Percentiles rank a stretch among this genome's conserved stretches.
Conservation (phyloP, 495 filamentous ascomycete genomes). For the Patellaria atrata region DNA sequence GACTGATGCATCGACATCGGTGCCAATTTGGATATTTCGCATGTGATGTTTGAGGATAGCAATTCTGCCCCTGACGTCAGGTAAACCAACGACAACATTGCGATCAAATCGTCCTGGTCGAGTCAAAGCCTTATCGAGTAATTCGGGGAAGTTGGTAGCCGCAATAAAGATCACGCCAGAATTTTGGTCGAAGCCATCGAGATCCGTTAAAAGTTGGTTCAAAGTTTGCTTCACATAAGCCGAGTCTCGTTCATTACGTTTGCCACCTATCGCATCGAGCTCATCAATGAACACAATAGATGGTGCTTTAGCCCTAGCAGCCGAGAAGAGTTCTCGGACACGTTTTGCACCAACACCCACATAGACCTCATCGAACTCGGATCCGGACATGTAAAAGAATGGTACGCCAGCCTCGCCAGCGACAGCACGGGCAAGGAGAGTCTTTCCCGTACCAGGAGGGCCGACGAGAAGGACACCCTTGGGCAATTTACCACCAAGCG, state of each 20-base stretch:
- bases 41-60: conserved; percentile 86
- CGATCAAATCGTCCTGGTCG: conserved; percentile 92
- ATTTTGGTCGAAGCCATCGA: conserved; percentile 91
- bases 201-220: conserved; percentile 94
- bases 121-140: conserved; percentile 87
- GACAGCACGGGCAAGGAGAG: conserved; percentile 88
- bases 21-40: conserved; percentile 62
- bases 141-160: conserved; percentile 89
- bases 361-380: conserved; percentile 96
- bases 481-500: conserved; percentile 85
- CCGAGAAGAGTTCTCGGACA: conserved; percentile 85
- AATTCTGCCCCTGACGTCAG: conserved; percentile 88
- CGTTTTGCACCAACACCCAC: conserved; percentile 97
- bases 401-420: conserved; percentile 95
- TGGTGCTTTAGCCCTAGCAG: conserved; percentile 76
- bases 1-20: conserved; percentile 66
- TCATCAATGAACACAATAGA: conserved; percentile 99
- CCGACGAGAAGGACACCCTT: conserved; percentile 94
- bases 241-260: conserved; percentile 82
- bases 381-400: conserved; percentile 99
- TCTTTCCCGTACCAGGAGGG: conserved; percentile 95
- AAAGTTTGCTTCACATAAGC: conserved; percentile 95
- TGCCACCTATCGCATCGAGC: conserved; percentile 87
- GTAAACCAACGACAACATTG: conserved; percentile 72
- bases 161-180: conserved; percentile 89